phyloP scores from a whole-genome alignment of 805 yeast species.

The Lipomyces starkeyi region DNA sequence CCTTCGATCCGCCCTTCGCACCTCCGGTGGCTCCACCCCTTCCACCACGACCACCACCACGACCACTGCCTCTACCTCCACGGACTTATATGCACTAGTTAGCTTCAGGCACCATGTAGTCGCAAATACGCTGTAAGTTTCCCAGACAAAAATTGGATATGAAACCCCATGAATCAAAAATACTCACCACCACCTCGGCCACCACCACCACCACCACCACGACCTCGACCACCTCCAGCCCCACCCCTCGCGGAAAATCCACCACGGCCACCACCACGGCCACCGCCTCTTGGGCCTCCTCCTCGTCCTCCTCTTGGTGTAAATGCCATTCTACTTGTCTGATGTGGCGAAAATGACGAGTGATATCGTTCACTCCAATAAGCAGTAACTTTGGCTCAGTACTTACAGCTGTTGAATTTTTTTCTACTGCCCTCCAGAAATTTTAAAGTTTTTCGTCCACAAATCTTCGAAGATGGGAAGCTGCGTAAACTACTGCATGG shows the following conservation, averaged over 20 bases:
- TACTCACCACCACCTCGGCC: constrained; percentile 58
- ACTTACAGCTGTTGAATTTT: neutral
- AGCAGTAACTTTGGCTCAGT: neutral
- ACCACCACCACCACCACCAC: constrained; percentile 53
- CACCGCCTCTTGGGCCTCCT: constrained; percentile 48
- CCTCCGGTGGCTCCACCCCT: constrained; percentile 67
- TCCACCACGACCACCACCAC: constrained; percentile 54
- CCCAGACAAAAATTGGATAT: neutral
- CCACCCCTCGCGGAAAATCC: constrained; percentile 55
- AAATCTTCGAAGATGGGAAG: neutral
- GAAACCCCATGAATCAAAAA: neutral
- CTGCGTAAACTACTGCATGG: neutral
- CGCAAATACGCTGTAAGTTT: neutral
- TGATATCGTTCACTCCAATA: neutral
- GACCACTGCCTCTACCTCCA: constrained; percentile 47
- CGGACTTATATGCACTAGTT: constrained; percentile 46
- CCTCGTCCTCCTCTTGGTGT: constrained; percentile 61
- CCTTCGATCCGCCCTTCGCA: constrained; percentile 81
- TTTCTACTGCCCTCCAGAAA: neutral
- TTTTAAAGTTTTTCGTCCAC: neutral
- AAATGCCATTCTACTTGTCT: constrained; percentile 65
- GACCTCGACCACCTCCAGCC: constrained; percentile 50
- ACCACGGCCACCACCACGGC: constrained; percentile 57
- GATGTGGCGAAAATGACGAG: constrained; percentile 1
- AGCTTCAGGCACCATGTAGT: constrained; percentile 38